Percentiles rank a stretch among this genome's conserved stretches.
Conservation (phyloP, 148 eudicot genomes). For the Silene conica region DNA sequence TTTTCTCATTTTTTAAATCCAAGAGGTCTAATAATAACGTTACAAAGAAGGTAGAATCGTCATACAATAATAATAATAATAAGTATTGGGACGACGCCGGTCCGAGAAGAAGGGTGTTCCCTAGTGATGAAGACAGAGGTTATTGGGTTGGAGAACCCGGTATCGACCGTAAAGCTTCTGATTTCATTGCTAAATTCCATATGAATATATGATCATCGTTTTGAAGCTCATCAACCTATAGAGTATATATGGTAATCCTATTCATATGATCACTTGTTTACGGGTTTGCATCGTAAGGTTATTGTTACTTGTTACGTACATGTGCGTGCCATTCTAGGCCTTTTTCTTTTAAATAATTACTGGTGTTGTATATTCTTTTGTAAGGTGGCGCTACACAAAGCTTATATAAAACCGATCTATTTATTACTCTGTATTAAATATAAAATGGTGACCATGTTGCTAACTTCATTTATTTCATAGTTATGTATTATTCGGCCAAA, state of each 20-base stretch:
- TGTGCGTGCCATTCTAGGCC: no score
- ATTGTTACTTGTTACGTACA: no score
- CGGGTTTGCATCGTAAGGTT: no score
- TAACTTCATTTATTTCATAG: no score
- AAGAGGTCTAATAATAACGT: conserved; percentile 8
- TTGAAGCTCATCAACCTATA: conserved; percentile 26
- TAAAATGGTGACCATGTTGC: no score
- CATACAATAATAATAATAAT: conserved; percentile 3
- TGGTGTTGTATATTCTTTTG: no score
- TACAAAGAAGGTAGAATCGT: not conserved
- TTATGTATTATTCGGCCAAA: no score
- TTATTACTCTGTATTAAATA: no score
- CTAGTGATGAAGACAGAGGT: conserved; percentile 61
- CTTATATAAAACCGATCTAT: no score
- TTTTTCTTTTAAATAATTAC: no score
- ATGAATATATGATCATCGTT: conserved; percentile 27
- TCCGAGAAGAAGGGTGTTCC: conserved; percentile 39
- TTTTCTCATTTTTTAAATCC: conserved; percentile 37
- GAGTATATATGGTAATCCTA: conserved; percentile 16
- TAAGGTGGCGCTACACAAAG: no score
- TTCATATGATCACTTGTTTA: not conserved
- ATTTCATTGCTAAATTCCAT: conserved; percentile 37
- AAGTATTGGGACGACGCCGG: conserved; percentile 23
- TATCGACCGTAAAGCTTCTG: conserved; percentile 39
- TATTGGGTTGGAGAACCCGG: conserved; percentile 48